A percentile compares a stretch with the other conserved stretches of the same genome.
These are phyloP conservation scores for Geosiphon pyriformis DNA, from an alignment of 192 early-diverging fungal species.

Conservation along the genomic window DNA sequence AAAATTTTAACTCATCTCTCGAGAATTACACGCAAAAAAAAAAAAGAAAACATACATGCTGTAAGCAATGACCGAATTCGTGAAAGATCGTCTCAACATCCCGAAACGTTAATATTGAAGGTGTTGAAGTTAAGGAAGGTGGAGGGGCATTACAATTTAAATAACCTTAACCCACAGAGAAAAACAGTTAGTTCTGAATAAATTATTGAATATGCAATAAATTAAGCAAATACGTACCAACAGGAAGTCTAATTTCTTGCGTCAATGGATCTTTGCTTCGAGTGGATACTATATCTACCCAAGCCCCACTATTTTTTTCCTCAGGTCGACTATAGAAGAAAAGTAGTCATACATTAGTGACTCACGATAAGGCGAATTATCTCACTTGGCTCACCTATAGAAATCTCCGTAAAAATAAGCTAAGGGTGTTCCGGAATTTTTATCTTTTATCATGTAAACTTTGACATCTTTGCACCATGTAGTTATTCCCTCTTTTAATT, in stretches of 20 bases:
- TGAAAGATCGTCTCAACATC: conserved; percentile 60
- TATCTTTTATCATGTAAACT: conserved; percentile 48
- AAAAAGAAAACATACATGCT: conserved; percentile 36
- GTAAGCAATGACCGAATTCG: conserved; percentile 59
- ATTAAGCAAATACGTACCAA: conserved; percentile 26
- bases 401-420: conserved; percentile 64
- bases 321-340: conserved; percentile 37
- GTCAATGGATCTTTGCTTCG: conserved; percentile 35
- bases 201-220: not conserved
- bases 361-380: not conserved
- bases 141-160: conserved; percentile 58
- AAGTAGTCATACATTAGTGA: not conserved
- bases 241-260: conserved; percentile 40
- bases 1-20: not conserved
- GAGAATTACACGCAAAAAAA: not conserved
- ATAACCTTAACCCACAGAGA: conserved; percentile 35
- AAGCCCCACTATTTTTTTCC: conserved; percentile 54
- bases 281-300: conserved; percentile 52
- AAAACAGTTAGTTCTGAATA: too few relatives aligned
- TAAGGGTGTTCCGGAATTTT: conserved; percentile 29
- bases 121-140: conserved; percentile 25
- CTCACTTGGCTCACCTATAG: conserved; percentile 20
- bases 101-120: conserved; percentile 52
- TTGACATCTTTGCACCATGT: conserved; percentile 55
- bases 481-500: conserved; percentile 30